phyloP scores from a whole-genome alignment of 2,329 filamentous ascomycete species.

The Alternaria angustiovoidea region DNA sequence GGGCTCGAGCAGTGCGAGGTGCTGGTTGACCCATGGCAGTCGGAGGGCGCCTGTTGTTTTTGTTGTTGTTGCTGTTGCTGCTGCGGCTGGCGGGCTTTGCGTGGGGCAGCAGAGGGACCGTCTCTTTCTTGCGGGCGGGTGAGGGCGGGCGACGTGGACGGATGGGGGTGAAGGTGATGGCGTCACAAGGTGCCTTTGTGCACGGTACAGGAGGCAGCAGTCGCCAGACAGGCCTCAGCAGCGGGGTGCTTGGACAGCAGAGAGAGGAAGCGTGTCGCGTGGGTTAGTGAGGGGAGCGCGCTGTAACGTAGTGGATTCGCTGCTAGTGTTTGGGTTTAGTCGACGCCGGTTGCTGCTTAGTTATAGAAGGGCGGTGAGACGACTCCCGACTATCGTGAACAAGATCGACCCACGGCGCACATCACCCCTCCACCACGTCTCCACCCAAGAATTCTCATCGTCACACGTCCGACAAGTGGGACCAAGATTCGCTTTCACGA shows the following conservation, averaged over 20 bases:
- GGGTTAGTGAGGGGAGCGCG: conserved; percentile 8
- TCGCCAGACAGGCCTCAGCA: background rate
- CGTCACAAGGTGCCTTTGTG: conserved; percentile 15
- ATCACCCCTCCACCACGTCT: background rate
- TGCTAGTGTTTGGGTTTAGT: background rate
- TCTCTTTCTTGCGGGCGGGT: background rate
- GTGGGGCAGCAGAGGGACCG: background rate
- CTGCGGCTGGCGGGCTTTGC: background rate
- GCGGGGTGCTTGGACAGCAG: background rate
- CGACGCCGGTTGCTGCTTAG: conserved; percentile 5
- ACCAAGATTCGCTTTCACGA: background rate
- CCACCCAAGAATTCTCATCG: conserved; percentile 2
- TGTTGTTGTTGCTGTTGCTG: background rate
- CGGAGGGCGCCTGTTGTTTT: conserved; percentile 6
- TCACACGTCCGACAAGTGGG: conserved; percentile 3
- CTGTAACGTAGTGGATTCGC: conserved; percentile 1
- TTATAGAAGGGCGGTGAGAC: conserved; percentile 16
- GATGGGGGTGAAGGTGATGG: background rate
- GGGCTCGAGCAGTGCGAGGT: conserved; percentile 31
- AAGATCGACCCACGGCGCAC: conserved; percentile 1
- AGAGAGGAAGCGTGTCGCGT: conserved; percentile 8
- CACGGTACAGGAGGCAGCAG: background rate
- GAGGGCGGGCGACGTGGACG: background rate
- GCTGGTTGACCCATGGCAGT: conserved; percentile 43
- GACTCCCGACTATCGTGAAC: conserved; percentile 6